Evolutionary conservation across 78 protist species (phyloP).

Genomic region (Chrysochromulina parva): DNA sequence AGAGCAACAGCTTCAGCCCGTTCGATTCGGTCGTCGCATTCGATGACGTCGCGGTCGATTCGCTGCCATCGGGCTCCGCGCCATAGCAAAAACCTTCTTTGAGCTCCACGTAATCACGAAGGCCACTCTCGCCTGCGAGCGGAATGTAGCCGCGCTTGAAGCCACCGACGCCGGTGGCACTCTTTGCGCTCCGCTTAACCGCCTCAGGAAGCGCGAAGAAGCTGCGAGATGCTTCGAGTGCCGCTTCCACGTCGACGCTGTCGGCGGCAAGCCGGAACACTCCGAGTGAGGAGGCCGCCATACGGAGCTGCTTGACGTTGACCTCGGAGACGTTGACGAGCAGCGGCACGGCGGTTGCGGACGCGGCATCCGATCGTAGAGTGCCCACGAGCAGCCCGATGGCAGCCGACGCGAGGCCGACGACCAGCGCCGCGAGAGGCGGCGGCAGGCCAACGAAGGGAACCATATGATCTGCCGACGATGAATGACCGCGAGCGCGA

Average conservation of each 20-base stretch:
- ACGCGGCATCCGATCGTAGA: too few relatives aligned
- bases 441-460: too few relatives aligned
- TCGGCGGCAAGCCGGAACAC: background rate
- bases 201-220: background rate
- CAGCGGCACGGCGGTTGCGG: too few relatives aligned
- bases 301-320: too few relatives aligned
- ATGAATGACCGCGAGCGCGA: too few relatives aligned
- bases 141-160: slow-evolving; percentile 9
- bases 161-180: background rate
- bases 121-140: background rate
- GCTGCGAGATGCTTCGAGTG: background rate
- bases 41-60: too few relatives aligned
- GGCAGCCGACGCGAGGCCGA: too few relatives aligned
- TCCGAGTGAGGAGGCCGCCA: background rate
- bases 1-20: too few relatives aligned
- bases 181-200: background rate
- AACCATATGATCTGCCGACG: too few relatives aligned
- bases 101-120: background rate
- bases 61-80: background rate
- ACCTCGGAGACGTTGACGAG: too few relatives aligned
- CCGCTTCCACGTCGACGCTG: background rate
- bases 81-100: slow-evolving; percentile 11
- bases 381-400: too few relatives aligned
- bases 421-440: too few relatives aligned
- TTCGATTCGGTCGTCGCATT: background rate